Evolutionary conservation across 2,329 filamentous ascomycete genomes (phyloP).

Genomic region (Neofusicoccum parvum): DNA sequence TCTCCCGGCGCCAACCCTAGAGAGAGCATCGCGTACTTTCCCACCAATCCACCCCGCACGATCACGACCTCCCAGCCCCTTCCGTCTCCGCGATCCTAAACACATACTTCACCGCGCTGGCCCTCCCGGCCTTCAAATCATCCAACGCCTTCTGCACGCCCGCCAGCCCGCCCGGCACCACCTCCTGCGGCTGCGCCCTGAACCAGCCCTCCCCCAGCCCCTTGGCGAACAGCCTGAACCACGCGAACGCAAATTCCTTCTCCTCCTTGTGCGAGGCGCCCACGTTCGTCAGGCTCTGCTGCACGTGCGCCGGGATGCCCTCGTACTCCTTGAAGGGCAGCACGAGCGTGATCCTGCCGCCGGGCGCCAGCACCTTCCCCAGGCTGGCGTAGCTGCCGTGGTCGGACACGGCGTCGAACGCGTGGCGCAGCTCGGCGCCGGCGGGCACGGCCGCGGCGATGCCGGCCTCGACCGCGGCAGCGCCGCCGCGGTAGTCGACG

Average conservation of each 20-base stretch:
- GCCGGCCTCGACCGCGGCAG: conserved; percentile 28
- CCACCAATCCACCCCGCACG: too few relatives aligned
- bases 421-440: conserved; percentile 31
- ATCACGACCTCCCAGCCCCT: conserved; percentile 26
- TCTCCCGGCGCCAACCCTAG: too few relatives aligned
- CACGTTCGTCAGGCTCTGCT: conserved; percentile 4
- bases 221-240: conserved; percentile 33
- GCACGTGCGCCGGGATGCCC: neutral
- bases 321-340: conserved; percentile 46
- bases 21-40: too few relatives aligned
- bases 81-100: conserved; percentile 28
- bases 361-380: conserved; percentile 38
- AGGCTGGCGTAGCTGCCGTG: conserved; percentile 44
- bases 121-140: conserved; percentile 34
- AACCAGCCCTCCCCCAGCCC: conserved; percentile 41
- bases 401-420: conserved; percentile 32
- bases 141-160: conserved; percentile 31
- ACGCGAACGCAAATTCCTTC: conserved; percentile 40
- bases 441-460: conserved; percentile 31
- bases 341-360: conserved; percentile 42
- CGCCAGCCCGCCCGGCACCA: conserved; percentile 31
- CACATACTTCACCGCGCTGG: conserved; percentile 35
- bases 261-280: conserved; percentile 29
- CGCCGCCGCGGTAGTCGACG: conserved; percentile 59
- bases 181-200: conserved; percentile 37